Evolutionary conservation across 345 rosid species (phyloP), one percentile per base, ranked within the genome.

Genomic region (Linum trigynum): DNA sequence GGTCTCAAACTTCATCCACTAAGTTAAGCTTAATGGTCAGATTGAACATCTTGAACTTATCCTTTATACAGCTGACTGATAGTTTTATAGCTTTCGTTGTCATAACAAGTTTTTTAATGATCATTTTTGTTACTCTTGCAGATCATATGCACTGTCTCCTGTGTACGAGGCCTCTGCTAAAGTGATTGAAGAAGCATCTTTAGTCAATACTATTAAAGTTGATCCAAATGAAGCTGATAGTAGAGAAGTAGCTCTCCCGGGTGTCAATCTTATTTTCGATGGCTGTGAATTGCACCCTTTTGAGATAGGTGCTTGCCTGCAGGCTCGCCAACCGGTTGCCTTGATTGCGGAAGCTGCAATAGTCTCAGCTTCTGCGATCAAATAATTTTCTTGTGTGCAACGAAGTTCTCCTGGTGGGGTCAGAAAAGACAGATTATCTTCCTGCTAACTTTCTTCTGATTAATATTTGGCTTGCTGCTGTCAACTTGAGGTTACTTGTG

Each of bases 291-390:
- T 90, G 86, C 96, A 80, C 55, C 91, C 92, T 23, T 94, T 94
- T 58, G 99, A 94, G 57, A 90, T 94, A 67, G 85, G 92, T 65
- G 96, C 99, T 72, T 90, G 97, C 80, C 88, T 94, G 67, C 99
- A 90, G 79, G 96, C 96, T 81, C 95, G 96, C 39, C 97, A 86
- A 77, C 99, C 96, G 23, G 81, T 94, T 72, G 80, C 96, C 69
- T 83, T 94, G 50, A 82, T 94, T 65, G 92, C 94, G 50, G 97
- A 88, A 83, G 97, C 96, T 59, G 88, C 95, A 5, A 78, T 82
- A 59, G 84, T 83, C 61, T 88, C 95, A 60, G 83, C 89, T 70
- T 65, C 78, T 57, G 69, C 14, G 14, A 48, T 48, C 53, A 48
- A 48, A 9, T 48, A 48, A 15, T 4, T 48, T 3, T 48, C 2